These are phyloP conservation scores for Phoma sp. DNA, from an alignment of 2,329 filamentous ascomycete genomes.

Conservation along the genomic window DNA sequence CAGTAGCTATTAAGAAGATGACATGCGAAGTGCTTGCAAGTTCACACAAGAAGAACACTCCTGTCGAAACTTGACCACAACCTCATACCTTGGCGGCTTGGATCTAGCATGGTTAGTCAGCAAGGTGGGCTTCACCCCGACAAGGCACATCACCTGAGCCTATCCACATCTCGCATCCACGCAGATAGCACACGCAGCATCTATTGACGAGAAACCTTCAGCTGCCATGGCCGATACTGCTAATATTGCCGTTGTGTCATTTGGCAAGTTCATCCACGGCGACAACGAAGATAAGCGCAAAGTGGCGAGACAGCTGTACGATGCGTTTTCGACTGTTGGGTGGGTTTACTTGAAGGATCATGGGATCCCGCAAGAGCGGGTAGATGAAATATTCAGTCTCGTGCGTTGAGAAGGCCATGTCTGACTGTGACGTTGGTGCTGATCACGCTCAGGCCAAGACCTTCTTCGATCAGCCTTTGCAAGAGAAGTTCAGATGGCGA, in stretches of 20 bases:
- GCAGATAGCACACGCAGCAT: no score
- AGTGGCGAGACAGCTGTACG: slow-evolving; percentile 43
- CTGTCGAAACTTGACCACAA: no score
- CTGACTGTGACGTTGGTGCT: no score
- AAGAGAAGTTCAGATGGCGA: slow-evolving; percentile 45
- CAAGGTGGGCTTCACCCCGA: no score
- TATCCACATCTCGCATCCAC: no score
- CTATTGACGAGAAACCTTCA: no score
- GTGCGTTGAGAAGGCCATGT: slow-evolving; percentile 20
- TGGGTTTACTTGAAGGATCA: slow-evolving; percentile 54
- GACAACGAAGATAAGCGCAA: slow-evolving; percentile 24
- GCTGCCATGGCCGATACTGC: slow-evolving; percentile 16
- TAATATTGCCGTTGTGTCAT: slow-evolving; percentile 33
- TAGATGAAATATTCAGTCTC: slow-evolving; percentile 38
- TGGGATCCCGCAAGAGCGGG: slow-evolving; percentile 42
- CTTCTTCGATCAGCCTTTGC: slow-evolving; percentile 45
- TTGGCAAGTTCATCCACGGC: slow-evolving; percentile 33
- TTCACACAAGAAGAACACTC: no score
- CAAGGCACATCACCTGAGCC: no score
- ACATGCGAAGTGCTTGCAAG: no score
- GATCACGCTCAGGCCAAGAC: slow-evolving; percentile 29
- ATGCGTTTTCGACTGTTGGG: slow-evolving; percentile 48
- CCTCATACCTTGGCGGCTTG: no score
- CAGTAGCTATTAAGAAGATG: no score
- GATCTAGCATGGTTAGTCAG: no score